phyloP scores from a whole-genome alignment of 1,284 basidiomycete genomes.

The Boletus semigastroideus region DNA sequence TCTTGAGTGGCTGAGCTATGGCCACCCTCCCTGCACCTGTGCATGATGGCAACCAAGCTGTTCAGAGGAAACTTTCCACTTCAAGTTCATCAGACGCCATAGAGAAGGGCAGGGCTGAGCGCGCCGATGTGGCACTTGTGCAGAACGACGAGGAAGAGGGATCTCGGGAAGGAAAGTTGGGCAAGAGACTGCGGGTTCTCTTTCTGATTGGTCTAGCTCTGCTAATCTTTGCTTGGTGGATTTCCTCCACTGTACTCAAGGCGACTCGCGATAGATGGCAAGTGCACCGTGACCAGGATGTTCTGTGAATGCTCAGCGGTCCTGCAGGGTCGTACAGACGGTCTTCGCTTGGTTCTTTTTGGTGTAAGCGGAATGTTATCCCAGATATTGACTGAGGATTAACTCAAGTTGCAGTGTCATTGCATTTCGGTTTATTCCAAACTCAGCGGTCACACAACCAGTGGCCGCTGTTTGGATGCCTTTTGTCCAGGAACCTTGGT shows the following conservation, averaged over 20 bases:
- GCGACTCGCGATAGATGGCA: constrained; percentile 75
- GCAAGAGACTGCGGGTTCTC: constrained; percentile 37
- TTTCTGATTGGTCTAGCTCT: constrained; percentile 53
- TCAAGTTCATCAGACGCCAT: constrained; percentile 17
- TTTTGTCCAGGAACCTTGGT: constrained; percentile 65
- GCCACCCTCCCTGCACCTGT: constrained; percentile 1
- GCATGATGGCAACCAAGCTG: background rate
- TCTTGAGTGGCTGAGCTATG: constrained; percentile 20
- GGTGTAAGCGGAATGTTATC: constrained; percentile 40
- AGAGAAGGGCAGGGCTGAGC: constrained; percentile 25
- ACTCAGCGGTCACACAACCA: constrained; percentile 62
- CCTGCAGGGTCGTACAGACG: constrained; percentile 67
- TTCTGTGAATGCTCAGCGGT: constrained; percentile 15
- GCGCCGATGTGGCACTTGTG: constrained; percentile 11
- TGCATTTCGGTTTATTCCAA: constrained; percentile 78
- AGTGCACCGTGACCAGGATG: constrained; percentile 10
- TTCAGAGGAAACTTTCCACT: constrained; percentile 23
- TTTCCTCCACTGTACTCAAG: constrained; percentile 63
- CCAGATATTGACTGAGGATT: background rate
- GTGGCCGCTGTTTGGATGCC: constrained; percentile 67
- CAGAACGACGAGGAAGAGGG: constrained; percentile 27
- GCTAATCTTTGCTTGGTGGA: constrained; percentile 80
- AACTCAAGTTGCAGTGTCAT: constrained; percentile 56
- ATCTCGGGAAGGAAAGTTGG: constrained; percentile 14
- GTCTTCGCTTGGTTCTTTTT: constrained; percentile 81